Evolutionary conservation across 768 basidiomycete genomes (phyloP), one percentile per base, ranked within the genome.

Genomic region (Suillus plorans): DNA sequence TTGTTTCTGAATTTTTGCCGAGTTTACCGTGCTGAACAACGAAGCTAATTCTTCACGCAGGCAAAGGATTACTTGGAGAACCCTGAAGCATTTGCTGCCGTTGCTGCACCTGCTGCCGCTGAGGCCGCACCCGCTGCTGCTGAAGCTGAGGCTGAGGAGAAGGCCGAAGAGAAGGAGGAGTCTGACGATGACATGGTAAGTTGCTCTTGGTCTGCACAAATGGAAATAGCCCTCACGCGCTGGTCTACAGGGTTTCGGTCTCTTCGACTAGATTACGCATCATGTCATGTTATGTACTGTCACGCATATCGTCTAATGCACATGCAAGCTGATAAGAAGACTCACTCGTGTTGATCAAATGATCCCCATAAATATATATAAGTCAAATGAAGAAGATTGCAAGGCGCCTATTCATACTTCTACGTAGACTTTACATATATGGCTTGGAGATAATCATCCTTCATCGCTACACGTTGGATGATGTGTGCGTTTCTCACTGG

Each of bases 41-140:
- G 6, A 25, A 28, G 18, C 57, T 58, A 28, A 58, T 39, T 25
- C 14, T 49, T 64, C 55, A 57, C 70, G 41, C 70, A 96, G 94
- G 87, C 91, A 80, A 98, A 97, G 85, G 97, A 92, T 75, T 93
- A 90, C 83, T 89, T 99, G 71, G 97, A 90, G 75, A 97, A 99
- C 86, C 97, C 97, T 59, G 95, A 97, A 62, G 97, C 96, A n/a
- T 99, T 97, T 72, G 95, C 92, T 63, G 90, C 80, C 65, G 92
- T 91, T 44, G 90, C 89, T 61, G 83, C 92, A 60, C 83, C 82
- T 62, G 86, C 84, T 44, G 84, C 82, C 28, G 82, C 79, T 31
- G 82, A 80, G 44, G 77, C 78, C 47, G 78, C 80, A 36, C 81
- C 87, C 52, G 82, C 86, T 52, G 85, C 85, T 58, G 87, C 83